Evolutionary conservation across 176 grass and related monocot species (phyloP), one percentile per base, ranked within the genome.

Genomic region (Secale cereale): DNA sequence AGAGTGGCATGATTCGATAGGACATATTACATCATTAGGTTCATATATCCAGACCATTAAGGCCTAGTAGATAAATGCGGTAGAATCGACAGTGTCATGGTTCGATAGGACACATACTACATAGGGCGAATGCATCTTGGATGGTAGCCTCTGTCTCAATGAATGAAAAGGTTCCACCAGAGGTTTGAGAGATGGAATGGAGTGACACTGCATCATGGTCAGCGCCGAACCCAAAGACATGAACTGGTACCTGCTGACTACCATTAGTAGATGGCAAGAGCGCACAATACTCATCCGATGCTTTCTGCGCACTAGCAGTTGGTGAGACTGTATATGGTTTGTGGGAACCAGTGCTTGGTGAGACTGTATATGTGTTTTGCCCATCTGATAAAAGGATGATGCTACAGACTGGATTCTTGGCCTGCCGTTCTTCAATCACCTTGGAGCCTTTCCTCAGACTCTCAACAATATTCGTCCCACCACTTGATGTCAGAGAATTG

Each of bases 41-140:
- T n/a, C n/a, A n/a, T n/a, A n/a, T n/a, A n/a, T n/a, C n/a, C n/a
- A n/a, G n/a, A n/a, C n/a, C n/a, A n/a, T n/a, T n/a, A n/a, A n/a
- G n/a, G n/a, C n/a, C n/a, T n/a, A n/a, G n/a, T n/a, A n/a, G n/a
- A n/a, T n/a, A n/a, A n/a, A n/a, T n/a, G n/a, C n/a, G n/a, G n/a
- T n/a, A n/a, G n/a, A n/a, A n/a, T n/a, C n/a, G n/a, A n/a, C n/a
- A n/a, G n/a, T n/a, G n/a, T n/a, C n/a, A n/a, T n/a, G n/a, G n/a
- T n/a, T n/a, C n/a, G n/a, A n/a, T n/a, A n/a, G n/a, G n/a, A n/a
- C n/a, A n/a, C n/a, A n/a, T n/a, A n/a, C n/a, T 98, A 62, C 95
- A 98, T n/a, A 90, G 92, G 1, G 95, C 95, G 78, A 98, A 98
- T 59, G 95, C 95, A 81, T 98, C 95, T 78, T 98, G 93, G 74